Conservation (phyloP, 805 yeast genomes). For the Kodamaea laetipori region DNA sequence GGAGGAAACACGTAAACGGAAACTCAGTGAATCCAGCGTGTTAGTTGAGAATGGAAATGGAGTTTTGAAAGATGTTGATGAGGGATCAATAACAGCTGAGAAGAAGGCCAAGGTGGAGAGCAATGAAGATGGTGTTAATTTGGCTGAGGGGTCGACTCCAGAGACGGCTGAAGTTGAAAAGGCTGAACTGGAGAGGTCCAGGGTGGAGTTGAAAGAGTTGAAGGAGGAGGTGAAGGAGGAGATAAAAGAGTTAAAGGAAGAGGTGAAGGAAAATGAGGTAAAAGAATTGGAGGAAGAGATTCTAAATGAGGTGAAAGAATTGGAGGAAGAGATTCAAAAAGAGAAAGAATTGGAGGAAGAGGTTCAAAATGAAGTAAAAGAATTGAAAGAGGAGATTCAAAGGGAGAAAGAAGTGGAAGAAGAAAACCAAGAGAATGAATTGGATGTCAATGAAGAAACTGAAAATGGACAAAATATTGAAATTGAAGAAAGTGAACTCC, state of each 20-base stretch:
- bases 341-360: not conserved
- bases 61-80: not conserved
- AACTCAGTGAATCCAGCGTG: not conserved
- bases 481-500: not conserved
- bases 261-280: not conserved
- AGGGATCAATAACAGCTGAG: not conserved
- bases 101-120: too few species aligned
- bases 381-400: not conserved
- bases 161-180: too few species aligned
- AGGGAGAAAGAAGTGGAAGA: not conserved
- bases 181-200: too few species aligned
- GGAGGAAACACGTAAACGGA: constrained; percentile 10
- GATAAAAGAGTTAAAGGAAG: not conserved
- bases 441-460: not conserved
- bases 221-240: not conserved
- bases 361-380: not conserved
- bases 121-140: too few species aligned
- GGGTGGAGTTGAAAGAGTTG: too few species aligned
- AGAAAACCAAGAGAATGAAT: not conserved
- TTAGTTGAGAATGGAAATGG: not conserved
- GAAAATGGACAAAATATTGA: not conserved
- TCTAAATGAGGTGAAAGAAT: not conserved
- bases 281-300: not conserved
- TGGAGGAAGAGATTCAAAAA: not conserved
- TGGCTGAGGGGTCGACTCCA: too few species aligned